These are phyloP conservation scores for Cryptococcus amylolentus DNA, from an alignment of 1,284 basidiomycete species.

Conservation along the genomic window DNA sequence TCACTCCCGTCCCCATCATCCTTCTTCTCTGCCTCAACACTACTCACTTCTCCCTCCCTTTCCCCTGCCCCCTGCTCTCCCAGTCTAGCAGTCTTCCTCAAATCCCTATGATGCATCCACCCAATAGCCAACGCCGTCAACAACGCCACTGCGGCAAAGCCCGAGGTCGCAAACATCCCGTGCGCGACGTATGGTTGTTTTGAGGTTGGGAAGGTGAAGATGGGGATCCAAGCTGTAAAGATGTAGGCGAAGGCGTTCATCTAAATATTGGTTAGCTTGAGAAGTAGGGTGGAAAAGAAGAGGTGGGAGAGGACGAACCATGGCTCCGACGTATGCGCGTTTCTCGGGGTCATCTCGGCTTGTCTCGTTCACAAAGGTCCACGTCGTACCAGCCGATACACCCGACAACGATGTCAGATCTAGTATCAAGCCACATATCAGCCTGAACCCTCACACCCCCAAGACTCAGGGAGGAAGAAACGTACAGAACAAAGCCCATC, in stretches of 20 bases:
- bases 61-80: not conserved
- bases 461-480: not conserved
- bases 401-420: conserved; percentile 20
- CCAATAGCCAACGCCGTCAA: conserved; percentile 22
- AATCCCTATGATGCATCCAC: conserved; percentile 24
- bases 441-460: not conserved
- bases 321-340: conserved; percentile 28
- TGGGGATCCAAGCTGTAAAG: conserved; percentile 31
- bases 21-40: not conserved
- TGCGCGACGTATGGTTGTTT: conserved; percentile 26
- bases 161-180: conserved; percentile 26
- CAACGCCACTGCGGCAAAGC: conserved; percentile 20
- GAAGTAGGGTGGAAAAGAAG: not conserved
- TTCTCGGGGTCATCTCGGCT: conserved; percentile 30
- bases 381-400: conserved; percentile 18
- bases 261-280: not conserved
- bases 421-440: conserved; percentile 12
- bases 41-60: not conserved
- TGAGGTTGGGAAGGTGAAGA: conserved; percentile 33
- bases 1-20: not conserved
- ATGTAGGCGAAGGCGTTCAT: conserved; percentile 34
- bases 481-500: conserved; percentile 29
- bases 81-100: conserved; percentile 4
- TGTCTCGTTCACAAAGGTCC: conserved; percentile 31
- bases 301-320: conserved; percentile 12